Conservation (phyloP, 768 basidiomycete species). For the Tubosaeta sp. region DNA sequence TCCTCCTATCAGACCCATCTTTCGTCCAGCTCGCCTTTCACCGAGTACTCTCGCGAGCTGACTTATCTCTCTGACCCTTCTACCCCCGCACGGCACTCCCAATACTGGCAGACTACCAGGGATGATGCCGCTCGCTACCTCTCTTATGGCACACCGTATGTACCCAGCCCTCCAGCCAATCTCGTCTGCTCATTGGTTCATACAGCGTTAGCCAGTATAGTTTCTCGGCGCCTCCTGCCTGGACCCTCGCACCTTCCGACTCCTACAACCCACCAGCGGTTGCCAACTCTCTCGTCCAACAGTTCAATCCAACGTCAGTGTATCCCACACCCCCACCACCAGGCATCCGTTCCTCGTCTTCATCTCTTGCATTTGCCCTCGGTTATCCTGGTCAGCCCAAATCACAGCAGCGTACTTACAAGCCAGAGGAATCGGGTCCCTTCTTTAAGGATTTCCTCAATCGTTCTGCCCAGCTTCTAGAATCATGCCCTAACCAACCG, state of each 20-base stretch:
- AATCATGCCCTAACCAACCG: conserved; percentile 21
- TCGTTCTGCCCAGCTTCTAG: conserved; percentile 43
- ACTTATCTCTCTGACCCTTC: conserved; percentile 51
- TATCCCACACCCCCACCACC: conserved; percentile 74
- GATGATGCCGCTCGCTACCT: conserved; percentile 60
- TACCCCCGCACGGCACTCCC: conserved; percentile 41
- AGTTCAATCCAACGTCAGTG: conserved; percentile 51
- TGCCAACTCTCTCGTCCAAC: conserved; percentile 63
- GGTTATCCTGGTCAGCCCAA: conserved; percentile 38
- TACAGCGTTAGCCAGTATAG: conserved; percentile 22
- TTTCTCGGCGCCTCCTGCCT: conserved; percentile 36
- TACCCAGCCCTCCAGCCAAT: conserved; percentile 3
- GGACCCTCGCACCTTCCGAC: conserved; percentile 39
- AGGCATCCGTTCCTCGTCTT: conserved; percentile 59
- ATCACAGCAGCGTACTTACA: conserved; percentile 33
- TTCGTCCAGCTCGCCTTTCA: conserved; percentile 51
- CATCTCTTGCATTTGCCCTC: conserved; percentile 72
- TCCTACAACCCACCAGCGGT: conserved; percentile 54
- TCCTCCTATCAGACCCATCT: conserved; percentile 27
- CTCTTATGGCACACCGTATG: conserved; percentile 50
- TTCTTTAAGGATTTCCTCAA: conserved; percentile 66
- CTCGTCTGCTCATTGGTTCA: conserved; percentile 7
- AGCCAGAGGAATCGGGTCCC: conserved; percentile 53
- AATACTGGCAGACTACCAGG: conserved; percentile 62
- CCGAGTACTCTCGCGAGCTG: conserved; percentile 64